phyloP scores from a whole-genome alignment of 164 flowering plant species.

The Vitis rupestris region DNA sequence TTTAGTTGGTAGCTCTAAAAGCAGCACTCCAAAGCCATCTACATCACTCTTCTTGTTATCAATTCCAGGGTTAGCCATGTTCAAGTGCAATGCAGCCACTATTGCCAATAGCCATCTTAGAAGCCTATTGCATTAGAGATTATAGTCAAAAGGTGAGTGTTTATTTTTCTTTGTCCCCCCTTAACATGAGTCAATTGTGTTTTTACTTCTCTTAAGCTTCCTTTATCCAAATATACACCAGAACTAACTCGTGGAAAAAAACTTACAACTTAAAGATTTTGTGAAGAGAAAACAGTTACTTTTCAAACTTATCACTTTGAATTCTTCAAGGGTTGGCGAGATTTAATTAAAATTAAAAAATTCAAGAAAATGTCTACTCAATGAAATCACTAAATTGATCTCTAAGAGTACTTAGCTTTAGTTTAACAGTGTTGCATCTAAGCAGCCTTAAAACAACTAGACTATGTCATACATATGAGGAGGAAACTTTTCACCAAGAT shows the following conservation, averaged over 20 bases:
- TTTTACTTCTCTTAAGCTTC: too few relatives aligned
- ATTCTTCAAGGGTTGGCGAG: too few relatives aligned
- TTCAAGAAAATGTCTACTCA: neutral
- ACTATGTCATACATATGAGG: slow-evolving; percentile 72
- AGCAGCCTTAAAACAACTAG: slow-evolving; percentile 69
- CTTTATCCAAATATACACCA: too few relatives aligned
- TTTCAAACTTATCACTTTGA: too few relatives aligned
- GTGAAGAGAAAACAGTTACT: too few relatives aligned
- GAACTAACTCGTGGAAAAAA: too few relatives aligned
- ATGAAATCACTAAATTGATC: neutral
- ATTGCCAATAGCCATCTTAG: slow-evolving; percentile 65
- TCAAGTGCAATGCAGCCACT: slow-evolving; percentile 78
- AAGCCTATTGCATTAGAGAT: slow-evolving; percentile 45
- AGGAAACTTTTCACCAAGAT: slow-evolving; percentile 64
- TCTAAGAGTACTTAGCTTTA: slow-evolving; percentile 39
- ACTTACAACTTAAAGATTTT: too few relatives aligned
- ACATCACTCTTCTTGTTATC: slow-evolving; percentile 61
- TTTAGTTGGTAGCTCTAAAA: slow-evolving; percentile 79
- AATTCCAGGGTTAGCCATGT: slow-evolving; percentile 41
- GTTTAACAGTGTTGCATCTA: slow-evolving; percentile 63
- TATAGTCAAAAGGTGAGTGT: neutral
- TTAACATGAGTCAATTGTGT: too few relatives aligned
- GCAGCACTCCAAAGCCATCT: slow-evolving; percentile 79
- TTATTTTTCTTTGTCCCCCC: neutral
- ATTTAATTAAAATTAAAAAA: too few relatives aligned